These are phyloP conservation scores for Cryptococcus neoformans DNA, from an alignment of 1,284 basidiomycete genomes.

Conservation along the genomic window DNA sequence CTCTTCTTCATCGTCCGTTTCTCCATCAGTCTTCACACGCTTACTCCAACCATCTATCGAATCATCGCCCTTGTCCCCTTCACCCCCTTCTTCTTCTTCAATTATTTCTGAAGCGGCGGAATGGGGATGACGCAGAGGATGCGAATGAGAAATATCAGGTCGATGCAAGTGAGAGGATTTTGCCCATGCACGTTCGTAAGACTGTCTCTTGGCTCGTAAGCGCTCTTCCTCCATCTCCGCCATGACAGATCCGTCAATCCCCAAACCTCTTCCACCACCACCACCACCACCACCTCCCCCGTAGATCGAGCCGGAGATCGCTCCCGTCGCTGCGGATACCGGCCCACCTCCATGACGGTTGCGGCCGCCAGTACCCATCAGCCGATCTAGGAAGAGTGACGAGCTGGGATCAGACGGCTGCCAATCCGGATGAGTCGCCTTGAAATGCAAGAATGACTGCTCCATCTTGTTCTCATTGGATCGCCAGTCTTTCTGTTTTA, in stretches of 20 bases:
- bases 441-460: constrained; percentile 95
- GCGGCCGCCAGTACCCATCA: constrained; percentile 59
- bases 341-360: constrained; percentile 5
- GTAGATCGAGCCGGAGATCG: constrained; percentile 9
- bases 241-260: constrained; percentile 12
- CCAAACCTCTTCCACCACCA: constrained; percentile 3
- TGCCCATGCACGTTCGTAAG: constrained; percentile 9
- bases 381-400: constrained; percentile 76
- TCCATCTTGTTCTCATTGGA: constrained; percentile 97
- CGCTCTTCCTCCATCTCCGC: constrained; percentile 1
- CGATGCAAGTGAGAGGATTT: constrained; percentile 7
- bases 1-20: constrained; percentile 16
- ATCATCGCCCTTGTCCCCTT: constrained; percentile 8
- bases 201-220: constrained; percentile 5
- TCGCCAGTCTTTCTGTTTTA: constrained; percentile 7
- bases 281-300: not conserved
- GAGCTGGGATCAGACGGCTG: constrained; percentile 79
- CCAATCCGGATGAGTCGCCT: constrained; percentile 93
- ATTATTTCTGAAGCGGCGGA: constrained; percentile 7
- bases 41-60: not conserved
- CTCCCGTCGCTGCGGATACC: not conserved
- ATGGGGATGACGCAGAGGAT: not conserved
- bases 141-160: not conserved
- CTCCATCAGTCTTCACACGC: not conserved
- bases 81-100: constrained; percentile 5